phyloP scores from a whole-genome alignment of 148 eudicot species.

The Arctostaphylos glauca region DNA sequence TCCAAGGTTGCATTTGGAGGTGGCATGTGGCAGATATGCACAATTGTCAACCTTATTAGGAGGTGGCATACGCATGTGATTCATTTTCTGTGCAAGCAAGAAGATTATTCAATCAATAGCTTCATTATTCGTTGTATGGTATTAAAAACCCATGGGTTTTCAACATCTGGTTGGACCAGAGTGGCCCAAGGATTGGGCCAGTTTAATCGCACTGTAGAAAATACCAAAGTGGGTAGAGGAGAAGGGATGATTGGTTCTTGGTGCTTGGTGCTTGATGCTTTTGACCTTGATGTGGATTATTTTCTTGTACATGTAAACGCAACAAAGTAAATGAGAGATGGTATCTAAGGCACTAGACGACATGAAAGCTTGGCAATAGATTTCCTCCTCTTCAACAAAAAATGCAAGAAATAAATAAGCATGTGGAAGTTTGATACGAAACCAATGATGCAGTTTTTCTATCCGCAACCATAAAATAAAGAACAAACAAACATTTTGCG shows the following conservation, averaged over 20 bases:
- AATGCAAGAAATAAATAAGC: no score
- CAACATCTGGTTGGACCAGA: neutral
- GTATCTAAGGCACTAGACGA: no score
- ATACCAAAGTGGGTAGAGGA: neutral
- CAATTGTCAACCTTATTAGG: neutral
- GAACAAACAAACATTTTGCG: no score
- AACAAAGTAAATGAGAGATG: no score
- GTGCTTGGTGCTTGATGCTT: no score
- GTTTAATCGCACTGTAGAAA: neutral
- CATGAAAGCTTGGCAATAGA: no score
- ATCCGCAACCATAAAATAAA: no score
- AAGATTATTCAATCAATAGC: neutral
- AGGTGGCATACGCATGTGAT: neutral
- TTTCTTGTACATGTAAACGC: no score
- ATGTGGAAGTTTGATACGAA: no score
- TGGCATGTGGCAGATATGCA: neutral
- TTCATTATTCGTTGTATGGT: neutral
- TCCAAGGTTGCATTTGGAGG: conserved; percentile 7
- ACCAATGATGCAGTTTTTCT: no score
- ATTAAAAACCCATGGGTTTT: neutral
- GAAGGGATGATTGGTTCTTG: neutral
- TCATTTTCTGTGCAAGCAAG: neutral
- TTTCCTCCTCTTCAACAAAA: no score
- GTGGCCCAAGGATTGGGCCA: neutral
- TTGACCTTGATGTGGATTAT: no score